These are phyloP conservation scores for Epichloe glyceriae DNA, from an alignment of 2,329 filamentous ascomycete genomes.

Conservation along the genomic window DNA sequence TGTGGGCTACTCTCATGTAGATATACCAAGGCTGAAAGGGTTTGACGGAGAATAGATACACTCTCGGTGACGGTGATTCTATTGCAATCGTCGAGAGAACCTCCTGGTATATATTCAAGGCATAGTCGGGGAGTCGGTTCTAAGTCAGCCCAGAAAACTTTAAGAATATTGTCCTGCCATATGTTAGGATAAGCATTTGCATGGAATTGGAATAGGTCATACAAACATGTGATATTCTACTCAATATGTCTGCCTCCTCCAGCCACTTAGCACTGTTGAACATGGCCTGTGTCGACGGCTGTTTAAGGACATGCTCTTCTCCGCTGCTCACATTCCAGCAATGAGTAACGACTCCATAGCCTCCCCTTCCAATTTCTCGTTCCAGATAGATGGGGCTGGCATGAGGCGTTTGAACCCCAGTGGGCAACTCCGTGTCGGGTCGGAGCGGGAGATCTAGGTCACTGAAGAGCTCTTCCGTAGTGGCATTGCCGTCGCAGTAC, in stretches of 20 bases:
- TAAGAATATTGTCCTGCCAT: background rate
- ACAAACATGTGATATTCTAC: slow-evolving; percentile 9
- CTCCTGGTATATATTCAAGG: slow-evolving; percentile 8
- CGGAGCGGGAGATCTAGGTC: slow-evolving; percentile 5
- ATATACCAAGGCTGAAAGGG: slow-evolving; percentile 8
- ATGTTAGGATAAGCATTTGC: background rate
- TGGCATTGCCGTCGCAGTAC: slow-evolving; percentile 9
- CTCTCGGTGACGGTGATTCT: slow-evolving; percentile 8
- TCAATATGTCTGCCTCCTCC: background rate
- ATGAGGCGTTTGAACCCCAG: slow-evolving; percentile 7
- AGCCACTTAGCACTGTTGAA: slow-evolving; percentile 1
- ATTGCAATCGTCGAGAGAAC: slow-evolving; percentile 2
- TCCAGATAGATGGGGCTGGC: slow-evolving; percentile 6
- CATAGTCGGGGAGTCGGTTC: slow-evolving; percentile 1
- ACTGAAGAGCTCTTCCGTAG: slow-evolving; percentile 6
- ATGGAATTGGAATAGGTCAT: background rate
- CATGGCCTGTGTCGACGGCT: slow-evolving; percentile 5
- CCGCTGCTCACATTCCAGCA: slow-evolving; percentile 14
- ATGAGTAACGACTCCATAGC: slow-evolving; percentile 10
- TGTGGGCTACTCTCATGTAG: slow-evolving; percentile 31
- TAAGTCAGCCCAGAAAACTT: background rate
- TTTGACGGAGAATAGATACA: slow-evolving; percentile 7
- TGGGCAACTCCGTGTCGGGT: slow-evolving; percentile 3
- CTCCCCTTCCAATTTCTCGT: slow-evolving; percentile 7
- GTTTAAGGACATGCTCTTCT: slow-evolving; percentile 11